phyloP scores from a whole-genome alignment of 1,284 basidiomycete genomes.

The Ustilago curta region DNA sequence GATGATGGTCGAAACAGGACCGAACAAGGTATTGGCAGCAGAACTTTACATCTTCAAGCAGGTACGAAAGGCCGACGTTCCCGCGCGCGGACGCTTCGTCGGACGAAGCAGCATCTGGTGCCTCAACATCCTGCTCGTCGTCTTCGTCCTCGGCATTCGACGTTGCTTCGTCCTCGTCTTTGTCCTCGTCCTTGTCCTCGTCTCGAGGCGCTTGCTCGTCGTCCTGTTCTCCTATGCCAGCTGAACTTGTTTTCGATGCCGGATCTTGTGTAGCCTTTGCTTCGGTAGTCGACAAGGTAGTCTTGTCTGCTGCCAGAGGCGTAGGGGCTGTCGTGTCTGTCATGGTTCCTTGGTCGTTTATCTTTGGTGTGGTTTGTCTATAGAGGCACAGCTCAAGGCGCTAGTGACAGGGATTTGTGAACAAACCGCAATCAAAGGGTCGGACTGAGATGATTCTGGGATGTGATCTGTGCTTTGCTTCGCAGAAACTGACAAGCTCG shows the following conservation, averaged over 20 bases:
- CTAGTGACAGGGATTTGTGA: neutral
- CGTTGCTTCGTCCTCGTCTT: neutral
- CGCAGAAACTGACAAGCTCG: constrained; percentile 20
- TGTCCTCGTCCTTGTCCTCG: neutral
- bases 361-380: neutral
- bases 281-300: neutral
- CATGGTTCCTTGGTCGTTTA: constrained; percentile 2
- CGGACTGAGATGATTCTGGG: constrained; percentile 3
- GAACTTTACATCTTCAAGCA: constrained; percentile 37
- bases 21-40: neutral
- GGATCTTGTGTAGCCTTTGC: neutral
- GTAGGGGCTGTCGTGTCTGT: neutral
- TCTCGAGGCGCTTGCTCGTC: constrained; percentile 2
- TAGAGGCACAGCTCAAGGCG: no score
- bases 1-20: no score
- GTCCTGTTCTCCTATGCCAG: neutral
- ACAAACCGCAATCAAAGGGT: neutral
- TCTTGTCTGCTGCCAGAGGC: neutral
- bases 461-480: constrained; percentile 22
- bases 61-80: constrained; percentile 30
- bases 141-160: constrained; percentile 3
- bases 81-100: constrained; percentile 10
- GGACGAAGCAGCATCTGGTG: neutral
- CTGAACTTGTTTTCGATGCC: neutral
- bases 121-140: constrained; percentile 12